Evolutionary conservation across 2,329 filamentous ascomycete species (phyloP).

Genomic region (Cryphonectria radicalis): DNA sequence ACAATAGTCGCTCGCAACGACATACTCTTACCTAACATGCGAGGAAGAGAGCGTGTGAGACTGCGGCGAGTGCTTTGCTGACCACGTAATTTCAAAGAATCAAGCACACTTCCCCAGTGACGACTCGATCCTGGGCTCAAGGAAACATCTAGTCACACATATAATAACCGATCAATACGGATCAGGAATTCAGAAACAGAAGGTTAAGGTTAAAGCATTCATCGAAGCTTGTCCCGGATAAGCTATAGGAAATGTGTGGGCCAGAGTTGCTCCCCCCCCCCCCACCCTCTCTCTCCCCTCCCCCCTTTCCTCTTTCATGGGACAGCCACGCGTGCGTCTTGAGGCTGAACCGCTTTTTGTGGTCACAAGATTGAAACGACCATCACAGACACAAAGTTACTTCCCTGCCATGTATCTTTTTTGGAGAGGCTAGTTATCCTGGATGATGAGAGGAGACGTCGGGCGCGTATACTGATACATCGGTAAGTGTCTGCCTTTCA

Average conservation of each 20-base stretch:
- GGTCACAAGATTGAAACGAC: background rate
- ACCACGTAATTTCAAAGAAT: background rate
- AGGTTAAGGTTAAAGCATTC: background rate
- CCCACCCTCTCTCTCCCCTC: background rate
- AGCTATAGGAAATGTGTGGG: background rate
- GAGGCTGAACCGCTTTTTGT: constrained; percentile 1
- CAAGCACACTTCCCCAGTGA: background rate
- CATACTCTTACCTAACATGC: background rate
- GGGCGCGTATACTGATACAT: background rate
- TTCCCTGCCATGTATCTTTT: background rate
- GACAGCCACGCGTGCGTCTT: background rate
- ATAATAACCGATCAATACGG: background rate
- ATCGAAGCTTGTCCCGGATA: background rate
- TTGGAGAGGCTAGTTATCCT: background rate
- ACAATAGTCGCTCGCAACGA: background rate
- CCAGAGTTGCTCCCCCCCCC: background rate
- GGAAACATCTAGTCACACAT: background rate
- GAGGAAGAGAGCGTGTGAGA: background rate
- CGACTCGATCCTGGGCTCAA: background rate
- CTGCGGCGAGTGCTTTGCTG: background rate
- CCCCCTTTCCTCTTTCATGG: too few species aligned
- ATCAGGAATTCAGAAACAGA: background rate
- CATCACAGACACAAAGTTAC: background rate
- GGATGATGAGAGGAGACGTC: background rate
- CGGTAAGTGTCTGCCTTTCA: background rate